Percentiles rank a stretch among this genome's conserved stretches.
phyloP scores from a whole-genome alignment of 2,329 filamentous ascomycete genomes.

The Beauveria pseudobassiana region DNA sequence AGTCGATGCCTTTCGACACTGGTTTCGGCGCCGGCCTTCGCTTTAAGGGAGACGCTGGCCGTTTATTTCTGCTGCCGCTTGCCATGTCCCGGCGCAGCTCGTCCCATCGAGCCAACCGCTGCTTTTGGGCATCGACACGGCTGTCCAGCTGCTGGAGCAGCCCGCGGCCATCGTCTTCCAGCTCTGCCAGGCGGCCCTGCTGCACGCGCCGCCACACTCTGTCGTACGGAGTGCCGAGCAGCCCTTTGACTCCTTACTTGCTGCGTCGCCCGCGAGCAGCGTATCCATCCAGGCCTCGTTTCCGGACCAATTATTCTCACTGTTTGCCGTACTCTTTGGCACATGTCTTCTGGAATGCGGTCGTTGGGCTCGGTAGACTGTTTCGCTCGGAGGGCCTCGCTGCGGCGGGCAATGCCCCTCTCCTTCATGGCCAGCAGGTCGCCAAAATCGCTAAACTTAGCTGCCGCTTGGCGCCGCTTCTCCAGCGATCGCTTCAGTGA shows the following conservation, averaged over 20 bases:
- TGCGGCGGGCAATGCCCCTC: slow-evolving; percentile 45
- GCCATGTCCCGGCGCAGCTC: slow-evolving; percentile 50
- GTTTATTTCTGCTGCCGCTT: slow-evolving; percentile 19
- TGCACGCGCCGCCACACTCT: slow-evolving; percentile 64
- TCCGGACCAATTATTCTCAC: slow-evolving; percentile 73
- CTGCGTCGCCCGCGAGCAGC: slow-evolving; percentile 59
- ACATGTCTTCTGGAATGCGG: slow-evolving; percentile 34
- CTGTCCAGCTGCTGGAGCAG: slow-evolving; percentile 64
- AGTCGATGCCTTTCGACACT: slow-evolving; percentile 37
- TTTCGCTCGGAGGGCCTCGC: slow-evolving; percentile 35
- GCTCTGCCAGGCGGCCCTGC: slow-evolving; percentile 46
- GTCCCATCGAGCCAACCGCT: slow-evolving; percentile 66
- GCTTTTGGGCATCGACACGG: slow-evolving; percentile 58
- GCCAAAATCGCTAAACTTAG: slow-evolving; percentile 56
- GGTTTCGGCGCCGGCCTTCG: slow-evolving; percentile 15
- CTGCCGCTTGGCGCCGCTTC: slow-evolving; percentile 51
- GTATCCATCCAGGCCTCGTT: slow-evolving; percentile 66
- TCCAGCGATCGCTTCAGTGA: slow-evolving; percentile 54
- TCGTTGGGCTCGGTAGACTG: slow-evolving; percentile 19
- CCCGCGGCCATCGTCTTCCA: slow-evolving; percentile 44
- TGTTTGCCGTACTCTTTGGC: slow-evolving; percentile 47
- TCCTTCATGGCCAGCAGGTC: slow-evolving; percentile 58
- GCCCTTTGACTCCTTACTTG: slow-evolving; percentile 43
- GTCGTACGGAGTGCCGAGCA: slow-evolving; percentile 62
- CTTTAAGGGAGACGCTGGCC: slow-evolving; percentile 18